Evolutionary conservation across 2,329 filamentous ascomycete species (phyloP), one percentile per base, ranked within the genome.

Genomic region (Epichloe bromicola): DNA sequence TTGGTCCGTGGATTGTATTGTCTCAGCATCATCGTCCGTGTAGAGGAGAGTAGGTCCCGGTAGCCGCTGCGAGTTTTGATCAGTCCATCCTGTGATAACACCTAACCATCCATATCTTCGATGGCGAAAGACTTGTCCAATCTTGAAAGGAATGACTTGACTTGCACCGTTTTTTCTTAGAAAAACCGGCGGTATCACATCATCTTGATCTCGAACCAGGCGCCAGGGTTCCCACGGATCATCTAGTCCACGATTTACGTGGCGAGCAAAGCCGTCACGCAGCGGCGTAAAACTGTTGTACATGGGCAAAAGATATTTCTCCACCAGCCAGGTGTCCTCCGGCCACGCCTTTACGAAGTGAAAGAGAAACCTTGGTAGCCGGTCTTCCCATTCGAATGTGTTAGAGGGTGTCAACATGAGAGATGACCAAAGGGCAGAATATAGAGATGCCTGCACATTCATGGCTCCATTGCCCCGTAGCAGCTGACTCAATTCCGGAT

Each of bases 81-180:
- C 69, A 47, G 86, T 83, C 90, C 91, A 98, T n/a, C 90, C 90
- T 14, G 85, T 87, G 53, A 98, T 86, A 26, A 94, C 78, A 17
- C 85, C 90, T 46, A 83, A 72, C 64, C 91, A 95, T 19, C 76
- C 72, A 63, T 93, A 95, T 44, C 89, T 78, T 54, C 75, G 80
- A 67, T 98, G 93, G 46, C 76, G 77, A 63, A 97, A 95, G 6
- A 95, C 76, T 59, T 94, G 85, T 1, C 93, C 93, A 46, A 95
- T 78, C 48, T 74, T 79, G 64, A 80, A 91, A 1, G 63, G 58
- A 33, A 65, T 59, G 4, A 58, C 55, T 34, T 60, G 54, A 8
- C 55, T 56, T 5, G 51, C 54, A 49, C 46, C 37, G 49, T 49
- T n/a, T 60, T 57, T 45, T 61, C 64, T 65, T 23, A 56, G 64